Evolutionary conservation across 2,329 filamentous ascomycete genomes (phyloP).

Genomic region (Botrytis tulipae): DNA sequence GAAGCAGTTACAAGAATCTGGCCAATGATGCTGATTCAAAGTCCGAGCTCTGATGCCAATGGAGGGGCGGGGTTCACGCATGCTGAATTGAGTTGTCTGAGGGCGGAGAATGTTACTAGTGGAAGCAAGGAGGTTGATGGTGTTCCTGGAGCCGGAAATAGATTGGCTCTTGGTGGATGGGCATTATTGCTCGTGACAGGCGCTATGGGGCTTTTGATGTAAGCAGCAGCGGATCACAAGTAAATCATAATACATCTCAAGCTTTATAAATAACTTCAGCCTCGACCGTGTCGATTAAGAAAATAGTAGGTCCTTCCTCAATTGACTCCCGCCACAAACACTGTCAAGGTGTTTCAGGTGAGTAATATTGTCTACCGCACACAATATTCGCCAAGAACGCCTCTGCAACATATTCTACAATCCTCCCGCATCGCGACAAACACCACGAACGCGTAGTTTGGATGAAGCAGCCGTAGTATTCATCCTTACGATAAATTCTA

Average conservation of each 20-base stretch:
- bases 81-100: not conserved
- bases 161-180: not conserved
- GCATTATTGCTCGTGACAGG: not conserved
- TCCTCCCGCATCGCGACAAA: not conserved
- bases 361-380: not conserved
- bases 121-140: not conserved
- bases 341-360: too few relatives aligned
- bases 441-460: not conserved
- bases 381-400: not conserved
- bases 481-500: not conserved
- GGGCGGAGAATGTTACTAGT: not conserved
- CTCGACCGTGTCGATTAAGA: not conserved
- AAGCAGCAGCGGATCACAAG: not conserved
- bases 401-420: not conserved
- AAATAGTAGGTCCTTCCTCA: not conserved
- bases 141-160: not conserved
- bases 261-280: not conserved
- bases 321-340: too few relatives aligned
- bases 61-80: not conserved
- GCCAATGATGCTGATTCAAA: conserved; percentile 11
- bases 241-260: not conserved
- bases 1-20: conserved; percentile 2
- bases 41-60: not conserved
- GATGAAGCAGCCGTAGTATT: not conserved
- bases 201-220: not conserved